A percentile compares a stretch with the other conserved stretches of the same genome.
Conservation (phyloP, 345 rosid species). For the Hibiscus trionum region DNA sequence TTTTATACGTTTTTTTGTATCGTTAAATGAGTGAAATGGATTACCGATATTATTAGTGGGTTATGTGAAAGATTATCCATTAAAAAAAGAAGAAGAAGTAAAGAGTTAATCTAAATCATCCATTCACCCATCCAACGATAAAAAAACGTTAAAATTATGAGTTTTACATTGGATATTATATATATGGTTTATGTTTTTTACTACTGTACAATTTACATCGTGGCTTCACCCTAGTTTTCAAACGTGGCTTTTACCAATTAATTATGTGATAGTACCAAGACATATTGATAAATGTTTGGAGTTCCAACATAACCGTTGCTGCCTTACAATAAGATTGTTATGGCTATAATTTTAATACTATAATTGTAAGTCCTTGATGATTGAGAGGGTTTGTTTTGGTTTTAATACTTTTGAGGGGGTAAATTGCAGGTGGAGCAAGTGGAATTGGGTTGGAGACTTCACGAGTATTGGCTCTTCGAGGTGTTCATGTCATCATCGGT, state of each 20-base stretch:
- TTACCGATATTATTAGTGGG: too few relatives aligned
- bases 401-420: background rate
- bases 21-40: too few relatives aligned
- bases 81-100: too few relatives aligned
- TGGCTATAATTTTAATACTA: too few relatives aligned
- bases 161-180: too few relatives aligned
- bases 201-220: background rate
- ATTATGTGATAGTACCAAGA: background rate
- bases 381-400: background rate
- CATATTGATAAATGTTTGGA: background rate
- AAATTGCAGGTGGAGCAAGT: constrained; percentile 66
- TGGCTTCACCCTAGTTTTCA: background rate
- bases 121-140: too few relatives aligned
- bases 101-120: too few relatives aligned
- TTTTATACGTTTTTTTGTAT: too few relatives aligned
- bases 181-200: background rate
- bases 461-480: constrained; percentile 59
- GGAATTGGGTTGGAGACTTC: constrained; percentile 92
- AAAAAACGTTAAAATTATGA: too few relatives aligned
- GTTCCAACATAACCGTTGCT: background rate
- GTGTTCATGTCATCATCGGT: constrained; percentile 67
- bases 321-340: too few relatives aligned
- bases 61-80: too few relatives aligned
- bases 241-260: background rate
- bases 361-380: background rate